These are phyloP conservation scores for Gossypium bickii DNA, from an alignment of 345 rosid genomes.

Conservation along the genomic window DNA sequence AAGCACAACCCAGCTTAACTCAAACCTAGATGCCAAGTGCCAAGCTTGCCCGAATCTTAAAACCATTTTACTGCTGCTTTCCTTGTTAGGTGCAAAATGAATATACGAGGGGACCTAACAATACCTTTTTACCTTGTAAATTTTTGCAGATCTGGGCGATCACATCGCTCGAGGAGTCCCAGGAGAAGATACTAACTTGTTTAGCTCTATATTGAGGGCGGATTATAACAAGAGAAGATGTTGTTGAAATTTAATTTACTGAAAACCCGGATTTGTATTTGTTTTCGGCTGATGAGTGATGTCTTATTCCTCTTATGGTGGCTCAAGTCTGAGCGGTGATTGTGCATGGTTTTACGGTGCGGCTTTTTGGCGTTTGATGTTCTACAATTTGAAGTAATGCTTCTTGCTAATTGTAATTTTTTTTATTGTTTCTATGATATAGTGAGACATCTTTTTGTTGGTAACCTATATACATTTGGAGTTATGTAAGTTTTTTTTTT, in stretches of 20 bases:
- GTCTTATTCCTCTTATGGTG: neutral
- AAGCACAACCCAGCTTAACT: neutral
- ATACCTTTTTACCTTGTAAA: neutral
- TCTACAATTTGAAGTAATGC: neutral
- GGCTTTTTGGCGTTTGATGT: neutral
- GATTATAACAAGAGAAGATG: neutral
- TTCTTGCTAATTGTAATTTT: neutral
- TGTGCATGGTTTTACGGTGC: neutral
- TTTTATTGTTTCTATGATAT: neutral
- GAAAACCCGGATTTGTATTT: neutral
- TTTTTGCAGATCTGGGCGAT: slow-evolving; percentile 49
- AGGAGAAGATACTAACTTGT: slow-evolving; percentile 56
- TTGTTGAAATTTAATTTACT: neutral
- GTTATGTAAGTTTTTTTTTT: neutral
- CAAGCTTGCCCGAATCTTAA: neutral
- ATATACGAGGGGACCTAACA: neutral
- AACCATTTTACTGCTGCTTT: neutral
- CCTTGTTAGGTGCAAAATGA: too few species aligned
- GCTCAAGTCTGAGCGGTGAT: neutral
- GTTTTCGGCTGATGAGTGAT: neutral
- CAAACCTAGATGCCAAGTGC: neutral
- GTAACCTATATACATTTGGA: neutral
- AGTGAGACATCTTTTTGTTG: neutral
- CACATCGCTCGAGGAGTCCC: slow-evolving; percentile 74
- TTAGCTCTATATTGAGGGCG: neutral